Base-by-base conservation (phyloP, 352 stramenopile species). In the Phytophthora syringae region DNA sequence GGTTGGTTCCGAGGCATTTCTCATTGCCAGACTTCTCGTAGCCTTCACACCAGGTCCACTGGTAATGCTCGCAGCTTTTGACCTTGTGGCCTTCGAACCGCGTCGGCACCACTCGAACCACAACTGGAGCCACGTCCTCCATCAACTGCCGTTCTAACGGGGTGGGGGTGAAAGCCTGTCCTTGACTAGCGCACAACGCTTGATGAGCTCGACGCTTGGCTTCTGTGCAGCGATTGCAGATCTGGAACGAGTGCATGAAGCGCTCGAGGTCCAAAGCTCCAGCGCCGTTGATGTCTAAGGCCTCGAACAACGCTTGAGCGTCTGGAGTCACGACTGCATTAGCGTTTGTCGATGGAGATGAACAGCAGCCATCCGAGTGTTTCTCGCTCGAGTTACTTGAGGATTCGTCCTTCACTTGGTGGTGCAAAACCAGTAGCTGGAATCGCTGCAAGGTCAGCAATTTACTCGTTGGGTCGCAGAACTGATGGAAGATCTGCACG, bases 161-260 rank as follows among this genome's bases (percentile, higher is more conserved):
- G 0, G 80, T 83, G 7, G 76, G 57, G 0, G 74, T 76, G 44
- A 83, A 82, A 1, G 76, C 56, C 47, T 86, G 71, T 11, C 78
- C 78, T 48, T 90, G 81, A 22, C 76, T 84, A 0, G 81, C 79
- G 36, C 76, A 87, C 2, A 84, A 47, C 3, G 79, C 80, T 64
- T 85, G 77, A 40, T 89, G 70, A 1, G 81, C 80, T 47, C 82
- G 80, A 9, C 86, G 82, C 56, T 94, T 94, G 25, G 78, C 69
- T 43, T 94, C 84, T 5, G 86, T 94, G 50, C 86, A 93, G 12
- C 86, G 86, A 66, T 94, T 94, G 67, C 84, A 94, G 61, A 94
- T 94, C 62, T 94, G 86, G 67, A 93, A 94, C 57, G 86, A 91
- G 64, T 72, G 86, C 81, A 92, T 90, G 53, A 94, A 94, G n/a